Evolutionary conservation across 2,329 filamentous ascomycete genomes (phyloP).

Genomic region (Sclerotinia glacialis): DNA sequence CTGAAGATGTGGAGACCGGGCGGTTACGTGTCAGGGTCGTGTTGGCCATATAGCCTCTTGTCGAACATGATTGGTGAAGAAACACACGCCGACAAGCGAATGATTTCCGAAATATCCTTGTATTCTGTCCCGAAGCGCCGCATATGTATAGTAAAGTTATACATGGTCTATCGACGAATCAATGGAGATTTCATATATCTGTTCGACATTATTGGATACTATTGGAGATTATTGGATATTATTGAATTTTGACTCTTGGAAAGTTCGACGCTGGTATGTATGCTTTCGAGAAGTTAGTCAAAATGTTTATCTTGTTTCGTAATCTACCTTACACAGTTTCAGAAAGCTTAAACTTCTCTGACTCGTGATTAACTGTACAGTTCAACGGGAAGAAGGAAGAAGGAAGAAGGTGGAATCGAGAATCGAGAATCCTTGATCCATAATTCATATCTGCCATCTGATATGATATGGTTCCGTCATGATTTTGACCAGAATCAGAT

Average conservation of each 20-base stretch:
- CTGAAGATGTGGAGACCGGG: slow-evolving; percentile 23
- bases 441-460: not conserved
- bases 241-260: not conserved
- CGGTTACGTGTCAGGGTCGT: slow-evolving; percentile 37
- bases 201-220: slow-evolving; percentile 8
- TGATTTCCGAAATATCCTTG: slow-evolving; percentile 7
- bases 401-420: too few relatives aligned
- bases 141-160: slow-evolving; percentile 27
- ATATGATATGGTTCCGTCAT: not conserved
- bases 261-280: not conserved
- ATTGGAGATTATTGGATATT: slow-evolving; percentile 8
- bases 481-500: too few relatives aligned
- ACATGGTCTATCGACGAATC: slow-evolving; percentile 21
- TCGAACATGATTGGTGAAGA: slow-evolving; percentile 28
- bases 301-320: slow-evolving; percentile 33
- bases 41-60: slow-evolving; percentile 27
- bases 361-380: slow-evolving; percentile 33
- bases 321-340: slow-evolving; percentile 33
- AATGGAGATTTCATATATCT: not conserved
- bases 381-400: not conserved
- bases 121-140: slow-evolving; percentile 30
- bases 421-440: not conserved
- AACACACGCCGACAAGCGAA: slow-evolving; percentile 32
- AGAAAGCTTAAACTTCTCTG: slow-evolving; percentile 24
- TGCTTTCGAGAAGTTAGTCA: slow-evolving; percentile 28